Percentiles rank a stretch among this genome's conserved stretches.
Evolutionary conservation across 192 early-diverging fungal species (phyloP).

Genomic region (Coemansia sp.): DNA sequence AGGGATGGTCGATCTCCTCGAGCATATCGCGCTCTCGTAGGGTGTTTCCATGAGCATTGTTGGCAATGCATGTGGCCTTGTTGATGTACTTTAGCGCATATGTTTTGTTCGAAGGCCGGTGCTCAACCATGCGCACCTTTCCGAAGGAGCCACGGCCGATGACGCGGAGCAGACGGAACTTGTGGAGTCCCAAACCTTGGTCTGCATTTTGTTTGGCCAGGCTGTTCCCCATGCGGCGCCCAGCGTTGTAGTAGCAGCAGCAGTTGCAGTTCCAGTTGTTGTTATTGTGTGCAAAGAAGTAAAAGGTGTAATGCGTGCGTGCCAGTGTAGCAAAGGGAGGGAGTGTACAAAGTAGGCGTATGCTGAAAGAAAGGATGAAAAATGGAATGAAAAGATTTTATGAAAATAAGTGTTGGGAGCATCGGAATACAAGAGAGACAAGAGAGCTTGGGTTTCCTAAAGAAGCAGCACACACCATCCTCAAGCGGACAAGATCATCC

Average conservation of each 20-base stretch:
- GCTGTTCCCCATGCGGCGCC: constrained; percentile 35
- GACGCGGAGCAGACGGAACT: constrained; percentile 86
- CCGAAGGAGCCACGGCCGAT: constrained; percentile 97
- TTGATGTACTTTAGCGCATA: constrained; percentile 98
- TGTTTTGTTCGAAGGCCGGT: constrained; percentile 69
- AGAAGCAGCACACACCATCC: constrained; percentile 1
- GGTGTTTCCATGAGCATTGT: constrained; percentile 84
- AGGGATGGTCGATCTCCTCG: constrained; percentile 80
- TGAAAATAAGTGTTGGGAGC: constrained; percentile 2
- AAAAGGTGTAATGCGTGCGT: background rate
- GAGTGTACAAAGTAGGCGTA: background rate
- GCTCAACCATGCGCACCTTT: constrained; percentile 93
- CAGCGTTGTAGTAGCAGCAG: background rate
- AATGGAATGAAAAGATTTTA: background rate
- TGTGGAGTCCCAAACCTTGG: constrained; percentile 60
- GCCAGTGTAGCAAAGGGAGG: background rate
- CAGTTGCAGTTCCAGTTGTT: no score
- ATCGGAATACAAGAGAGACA: background rate
- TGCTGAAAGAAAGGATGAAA: constrained; percentile 6
- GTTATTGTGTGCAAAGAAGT: background rate
- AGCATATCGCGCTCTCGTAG: constrained; percentile 86
- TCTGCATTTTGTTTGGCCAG: constrained; percentile 42
- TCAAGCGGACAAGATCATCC: no score
- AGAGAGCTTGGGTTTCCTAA: constrained; percentile 3
- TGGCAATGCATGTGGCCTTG: constrained; percentile 88